phyloP scores from a whole-genome alignment of 192 early-diverging fungal species.

The Coemansia sp. region DNA sequence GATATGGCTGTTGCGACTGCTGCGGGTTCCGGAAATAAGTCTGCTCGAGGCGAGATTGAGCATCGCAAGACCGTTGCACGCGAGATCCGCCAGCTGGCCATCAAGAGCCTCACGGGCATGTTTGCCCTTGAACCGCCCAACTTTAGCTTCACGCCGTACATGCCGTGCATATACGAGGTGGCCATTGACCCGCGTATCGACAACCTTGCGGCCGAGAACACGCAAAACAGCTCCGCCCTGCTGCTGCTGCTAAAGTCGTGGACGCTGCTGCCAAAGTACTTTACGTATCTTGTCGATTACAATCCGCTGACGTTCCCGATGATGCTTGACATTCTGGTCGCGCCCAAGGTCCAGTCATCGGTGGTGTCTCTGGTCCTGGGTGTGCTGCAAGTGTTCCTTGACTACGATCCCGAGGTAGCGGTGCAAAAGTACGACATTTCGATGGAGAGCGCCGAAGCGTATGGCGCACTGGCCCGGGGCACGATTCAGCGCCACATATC shows the following conservation, averaged over 20 bases:
- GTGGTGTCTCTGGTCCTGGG: slow-evolving; percentile 72
- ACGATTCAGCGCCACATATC: slow-evolving; percentile 35
- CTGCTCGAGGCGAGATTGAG: slow-evolving; percentile 13
- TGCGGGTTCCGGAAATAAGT: background rate
- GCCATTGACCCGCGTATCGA: slow-evolving; percentile 72
- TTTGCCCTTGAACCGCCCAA: slow-evolving; percentile 59
- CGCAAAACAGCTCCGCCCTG: slow-evolving; percentile 79
- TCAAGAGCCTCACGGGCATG: slow-evolving; percentile 74
- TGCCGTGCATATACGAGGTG: slow-evolving; percentile 69
- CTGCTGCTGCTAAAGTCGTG: slow-evolving; percentile 78
- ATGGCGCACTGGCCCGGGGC: slow-evolving; percentile 1
- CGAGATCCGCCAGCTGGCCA: slow-evolving; percentile 61
- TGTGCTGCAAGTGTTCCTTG: slow-evolving; percentile 71
- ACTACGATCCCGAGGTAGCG: slow-evolving; percentile 36
- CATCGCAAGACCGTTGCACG: slow-evolving; percentile 26
- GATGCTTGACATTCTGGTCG: slow-evolving; percentile 71
- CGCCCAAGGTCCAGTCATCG: slow-evolving; percentile 72
- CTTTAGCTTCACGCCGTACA: slow-evolving; percentile 77
- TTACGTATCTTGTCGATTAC: slow-evolving; percentile 63
- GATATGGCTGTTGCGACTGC: background rate
- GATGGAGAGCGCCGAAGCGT: slow-evolving; percentile 21
- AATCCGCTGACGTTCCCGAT: slow-evolving; percentile 64
- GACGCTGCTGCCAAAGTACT: slow-evolving; percentile 66
- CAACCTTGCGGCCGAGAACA: slow-evolving; percentile 76
- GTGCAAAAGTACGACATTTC: slow-evolving; percentile 47